phyloP scores from a whole-genome alignment of 805 yeast species.

The Schwanniomyces occidentalis region DNA sequence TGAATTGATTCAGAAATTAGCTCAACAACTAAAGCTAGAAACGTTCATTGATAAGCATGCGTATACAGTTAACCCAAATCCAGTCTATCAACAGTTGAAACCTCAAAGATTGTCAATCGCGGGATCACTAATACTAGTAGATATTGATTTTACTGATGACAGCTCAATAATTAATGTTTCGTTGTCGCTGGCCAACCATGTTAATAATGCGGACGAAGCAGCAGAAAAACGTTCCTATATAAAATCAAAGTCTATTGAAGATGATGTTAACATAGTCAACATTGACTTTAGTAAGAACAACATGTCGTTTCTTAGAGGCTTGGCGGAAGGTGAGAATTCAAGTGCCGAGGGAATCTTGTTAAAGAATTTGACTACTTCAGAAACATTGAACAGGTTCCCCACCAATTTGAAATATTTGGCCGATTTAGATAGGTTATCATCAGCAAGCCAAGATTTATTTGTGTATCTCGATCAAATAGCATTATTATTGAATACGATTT shows the following conservation, averaged over 20 bases:
- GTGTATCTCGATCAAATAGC: slow-evolving; percentile 30
- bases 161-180: slow-evolving; percentile 26
- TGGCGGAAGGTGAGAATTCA: slow-evolving; percentile 8
- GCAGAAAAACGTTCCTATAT: slow-evolving; percentile 1
- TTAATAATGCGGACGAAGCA: slow-evolving; percentile 8
- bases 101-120: slow-evolving; percentile 40
- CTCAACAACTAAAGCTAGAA: slow-evolving; percentile 41
- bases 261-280: slow-evolving; percentile 10
- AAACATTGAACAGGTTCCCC: slow-evolving; percentile 31
- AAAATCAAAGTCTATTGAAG: slow-evolving; percentile 1
- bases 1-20: slow-evolving; percentile 39
- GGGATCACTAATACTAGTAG: slow-evolving; percentile 40
- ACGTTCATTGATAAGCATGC: slow-evolving; percentile 42
- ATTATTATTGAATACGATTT: slow-evolving; percentile 25
- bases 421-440: slow-evolving; percentile 34
- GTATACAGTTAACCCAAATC: slow-evolving; percentile 22
- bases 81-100: slow-evolving; percentile 10
- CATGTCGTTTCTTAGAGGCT: slow-evolving; percentile 20
- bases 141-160: slow-evolving; percentile 35
- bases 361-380: slow-evolving; percentile 19
- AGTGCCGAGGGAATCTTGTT: slow-evolving; percentile 31
- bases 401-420: slow-evolving; percentile 36
- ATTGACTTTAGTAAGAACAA: slow-evolving; percentile 14
- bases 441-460: slow-evolving; percentile 30
- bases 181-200: slow-evolving; percentile 37